These are phyloP conservation scores for Toxicodendron radicans DNA, from an alignment of 345 rosid species.

Conservation along the genomic window DNA sequence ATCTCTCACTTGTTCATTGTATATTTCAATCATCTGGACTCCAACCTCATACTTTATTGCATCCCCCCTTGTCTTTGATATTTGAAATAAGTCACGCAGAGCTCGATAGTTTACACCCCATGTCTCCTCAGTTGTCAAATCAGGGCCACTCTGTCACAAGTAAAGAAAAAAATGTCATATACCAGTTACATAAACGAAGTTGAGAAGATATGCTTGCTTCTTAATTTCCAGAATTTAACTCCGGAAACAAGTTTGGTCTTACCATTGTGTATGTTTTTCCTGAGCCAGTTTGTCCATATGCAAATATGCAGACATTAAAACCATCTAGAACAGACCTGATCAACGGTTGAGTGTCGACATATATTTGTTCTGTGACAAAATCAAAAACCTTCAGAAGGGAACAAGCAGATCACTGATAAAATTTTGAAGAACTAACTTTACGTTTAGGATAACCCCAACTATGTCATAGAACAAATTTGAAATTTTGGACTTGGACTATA, in stretches of 20 bases:
- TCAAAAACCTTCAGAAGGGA: background rate
- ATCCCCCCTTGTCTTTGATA: constrained; percentile 69
- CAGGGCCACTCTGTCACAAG: constrained; percentile 81
- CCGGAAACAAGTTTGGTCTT: constrained; percentile 14
- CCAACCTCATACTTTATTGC: constrained; percentile 76
- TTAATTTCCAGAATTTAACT: background rate
- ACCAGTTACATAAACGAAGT: background rate
- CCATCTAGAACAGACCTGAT: constrained; percentile 93
- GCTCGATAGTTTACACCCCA: constrained; percentile 99
- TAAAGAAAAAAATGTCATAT: background rate
- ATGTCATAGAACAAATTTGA: background rate
- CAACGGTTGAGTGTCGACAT: constrained; percentile 73
- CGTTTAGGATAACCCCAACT: background rate
- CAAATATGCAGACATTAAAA: constrained; percentile 91
- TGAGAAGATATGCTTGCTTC: background rate
- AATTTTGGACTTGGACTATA: background rate
- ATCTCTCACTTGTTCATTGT: constrained; percentile 97
- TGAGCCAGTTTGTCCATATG: constrained; percentile 99
- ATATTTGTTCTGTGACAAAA: constrained; percentile 69
- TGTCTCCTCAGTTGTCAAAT: constrained; percentile 62
- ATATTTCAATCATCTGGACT: constrained; percentile 98
- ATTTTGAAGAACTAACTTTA: background rate
- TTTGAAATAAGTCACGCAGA: constrained; percentile 74
- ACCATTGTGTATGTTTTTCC: constrained; percentile 99
- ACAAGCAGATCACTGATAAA: background rate